Conservation (phyloP, 768 basidiomycete genomes). For the Guyanaporus albipodus region DNA sequence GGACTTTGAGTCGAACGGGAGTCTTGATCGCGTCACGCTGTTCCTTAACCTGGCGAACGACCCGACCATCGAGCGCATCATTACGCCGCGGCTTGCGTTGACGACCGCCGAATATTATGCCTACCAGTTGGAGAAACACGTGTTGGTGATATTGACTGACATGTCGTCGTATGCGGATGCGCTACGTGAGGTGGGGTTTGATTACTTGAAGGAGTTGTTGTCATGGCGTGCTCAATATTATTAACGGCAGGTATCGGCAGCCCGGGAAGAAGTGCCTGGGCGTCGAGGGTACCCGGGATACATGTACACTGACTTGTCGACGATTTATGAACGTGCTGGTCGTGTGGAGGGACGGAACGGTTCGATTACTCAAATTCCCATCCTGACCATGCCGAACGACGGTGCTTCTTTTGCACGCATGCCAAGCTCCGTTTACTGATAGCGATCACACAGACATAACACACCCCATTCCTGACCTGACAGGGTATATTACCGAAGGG, state of each 20-base stretch:
- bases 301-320: constrained; percentile 99
- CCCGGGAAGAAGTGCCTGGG: constrained; percentile 98
- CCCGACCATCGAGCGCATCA: constrained; percentile 99
- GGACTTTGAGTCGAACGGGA: constrained; percentile 98
- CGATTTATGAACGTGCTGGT: constrained; percentile 98
- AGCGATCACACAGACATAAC: constrained; percentile 76
- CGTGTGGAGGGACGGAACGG: constrained; percentile 97
- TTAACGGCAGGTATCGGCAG: constrained; percentile 72
- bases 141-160: constrained; percentile 97
- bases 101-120: constrained; percentile 99
- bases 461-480: constrained; percentile 99
- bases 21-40: constrained; percentile 93
- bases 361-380: constrained; percentile 99
- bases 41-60: constrained; percentile 99
- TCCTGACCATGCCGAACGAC: constrained; percentile 99
- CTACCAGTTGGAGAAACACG: constrained; percentile 99
- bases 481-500: constrained; percentile 98
- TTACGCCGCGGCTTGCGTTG: constrained; percentile 95
- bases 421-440: constrained; percentile 23
- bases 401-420: constrained; percentile 49
- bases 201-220: constrained; percentile 12
- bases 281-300: constrained; percentile 98
- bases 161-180: constrained; percentile 99
- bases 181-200: constrained; percentile 72
- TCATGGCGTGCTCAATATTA: constrained; percentile 2